Percentiles rank a stretch among this genome's conserved stretches.
phyloP scores from a whole-genome alignment of 73 alveolate genomes.

The Stentor coeruleus region DNA sequence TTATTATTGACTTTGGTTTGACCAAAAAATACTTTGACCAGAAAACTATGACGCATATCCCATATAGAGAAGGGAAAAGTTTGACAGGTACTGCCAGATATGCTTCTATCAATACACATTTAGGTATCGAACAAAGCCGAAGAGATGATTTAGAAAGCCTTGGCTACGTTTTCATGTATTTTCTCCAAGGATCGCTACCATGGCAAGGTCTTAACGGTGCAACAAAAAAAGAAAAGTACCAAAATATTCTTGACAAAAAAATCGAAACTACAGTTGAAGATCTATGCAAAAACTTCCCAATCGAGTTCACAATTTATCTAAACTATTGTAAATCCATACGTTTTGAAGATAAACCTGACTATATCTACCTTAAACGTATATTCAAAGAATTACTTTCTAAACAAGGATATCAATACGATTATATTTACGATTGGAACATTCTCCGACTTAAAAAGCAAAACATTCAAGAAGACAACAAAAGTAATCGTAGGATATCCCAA shows the following conservation, averaged over 20 bases:
- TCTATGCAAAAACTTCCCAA: conserved; percentile 56
- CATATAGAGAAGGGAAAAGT: conserved; percentile 38
- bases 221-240: conserved; percentile 73
- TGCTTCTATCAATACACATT: conserved; percentile 60
- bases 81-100: conserved; percentile 67
- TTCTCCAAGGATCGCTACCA: conserved; percentile 55
- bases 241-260: conserved; percentile 65
- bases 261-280: conserved; percentile 63
- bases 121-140: conserved; percentile 64
- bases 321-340: conserved; percentile 66
- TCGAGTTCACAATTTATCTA: conserved; percentile 67
- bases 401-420: neutral
- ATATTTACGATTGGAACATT: neutral
- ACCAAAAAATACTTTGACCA: conserved; percentile 73
- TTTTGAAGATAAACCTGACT: conserved; percentile 90
- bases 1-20: conserved; percentile 90
- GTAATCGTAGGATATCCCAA: no score
- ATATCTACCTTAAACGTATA: conserved; percentile 33
- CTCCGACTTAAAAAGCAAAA: no score
- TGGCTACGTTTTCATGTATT: conserved; percentile 54
- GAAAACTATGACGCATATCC: conserved; percentile 42
- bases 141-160: conserved; percentile 71
- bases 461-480: no score
- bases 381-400: neutral
- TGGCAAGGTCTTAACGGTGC: conserved; percentile 85